Evolutionary conservation across 2,329 filamentous ascomycete species (phyloP).

Genomic region (Aspergillus jensenii): DNA sequence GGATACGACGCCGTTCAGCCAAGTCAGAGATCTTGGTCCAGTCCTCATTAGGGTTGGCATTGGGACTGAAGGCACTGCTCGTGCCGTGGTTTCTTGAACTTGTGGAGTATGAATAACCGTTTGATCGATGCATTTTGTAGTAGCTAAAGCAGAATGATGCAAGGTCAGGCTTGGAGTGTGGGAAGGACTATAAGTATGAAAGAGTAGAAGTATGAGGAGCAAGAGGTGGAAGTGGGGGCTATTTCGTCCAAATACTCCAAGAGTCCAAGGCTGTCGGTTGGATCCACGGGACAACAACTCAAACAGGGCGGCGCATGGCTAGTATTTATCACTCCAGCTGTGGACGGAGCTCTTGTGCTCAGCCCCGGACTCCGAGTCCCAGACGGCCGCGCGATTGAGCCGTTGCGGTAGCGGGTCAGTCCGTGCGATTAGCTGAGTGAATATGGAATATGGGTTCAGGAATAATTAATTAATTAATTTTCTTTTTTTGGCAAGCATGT

Average conservation of each 20-base stretch:
- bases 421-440: constrained; percentile 17
- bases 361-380: constrained; percentile 21
- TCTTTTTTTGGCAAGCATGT: background rate
- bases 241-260: constrained; percentile 20
- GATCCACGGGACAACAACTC: constrained; percentile 9
- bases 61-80: constrained; percentile 92
- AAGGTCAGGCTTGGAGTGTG: background rate
- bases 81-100: constrained; percentile 69
- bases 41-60: constrained; percentile 93
- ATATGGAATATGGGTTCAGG: background rate
- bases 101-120: constrained; percentile 29
- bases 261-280: constrained; percentile 6
- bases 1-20: constrained; percentile 87
- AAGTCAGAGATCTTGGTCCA: constrained; percentile 99
- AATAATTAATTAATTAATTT: constrained; percentile 7
- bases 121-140: constrained; percentile 32
- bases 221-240: constrained; percentile 18
- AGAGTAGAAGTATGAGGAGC: background rate
- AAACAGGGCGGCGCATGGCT: constrained; percentile 12
- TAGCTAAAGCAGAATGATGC: background rate
- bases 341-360: constrained; percentile 19
- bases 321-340: constrained; percentile 16
- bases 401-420: constrained; percentile 23
- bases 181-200: background rate
- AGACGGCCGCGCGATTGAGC: constrained; percentile 17